These are phyloP conservation scores for Yamadazyma ubonensis DNA, from an alignment of 805 yeast species.

Conservation along the genomic window DNA sequence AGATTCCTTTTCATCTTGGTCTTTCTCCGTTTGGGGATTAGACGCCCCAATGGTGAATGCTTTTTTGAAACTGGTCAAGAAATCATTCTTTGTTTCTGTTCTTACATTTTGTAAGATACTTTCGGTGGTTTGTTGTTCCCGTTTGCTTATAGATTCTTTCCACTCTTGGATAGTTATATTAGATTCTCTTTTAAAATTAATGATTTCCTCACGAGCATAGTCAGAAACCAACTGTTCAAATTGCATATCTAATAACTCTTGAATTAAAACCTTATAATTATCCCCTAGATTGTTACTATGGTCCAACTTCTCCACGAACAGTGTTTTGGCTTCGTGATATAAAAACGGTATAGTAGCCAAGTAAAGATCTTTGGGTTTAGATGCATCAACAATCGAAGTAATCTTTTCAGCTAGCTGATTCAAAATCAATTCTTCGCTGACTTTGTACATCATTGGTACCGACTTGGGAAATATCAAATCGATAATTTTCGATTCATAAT, in stretches of 20 bases:
- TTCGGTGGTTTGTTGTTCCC: conserved; percentile 50
- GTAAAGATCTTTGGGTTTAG: conserved; percentile 30
- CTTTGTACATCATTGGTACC: conserved; percentile 47
- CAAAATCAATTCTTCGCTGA: conserved; percentile 46
- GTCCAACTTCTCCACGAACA: conserved; percentile 26
- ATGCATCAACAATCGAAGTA: conserved; percentile 24
- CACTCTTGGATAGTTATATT: conserved; percentile 28
- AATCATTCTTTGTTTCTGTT: conserved; percentile 53
- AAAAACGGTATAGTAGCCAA: conserved; percentile 40
- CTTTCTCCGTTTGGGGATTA: conserved; percentile 19
- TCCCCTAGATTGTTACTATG: conserved; percentile 39
- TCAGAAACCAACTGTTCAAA: conserved; percentile 42
- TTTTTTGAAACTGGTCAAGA: conserved; percentile 62
- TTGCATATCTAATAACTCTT: conserved; percentile 41
- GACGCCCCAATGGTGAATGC: conserved; percentile 47
- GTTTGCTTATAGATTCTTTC: conserved; percentile 35
- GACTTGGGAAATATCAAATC: conserved; percentile 45
- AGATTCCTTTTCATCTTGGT: conserved; percentile 29
- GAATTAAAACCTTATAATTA: conserved; percentile 28
- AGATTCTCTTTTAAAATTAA: conserved; percentile 26
- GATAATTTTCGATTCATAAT: conserved; percentile 36
- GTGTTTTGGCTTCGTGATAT: conserved; percentile 27
- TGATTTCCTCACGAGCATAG: conserved; percentile 37
- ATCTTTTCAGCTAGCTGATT: conserved; percentile 38
- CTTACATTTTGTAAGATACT: conserved; percentile 49